These are phyloP conservation scores for Hippophae rhamnoides DNA, from an alignment of 306 rosid genomes.

Conservation along the genomic window DNA sequence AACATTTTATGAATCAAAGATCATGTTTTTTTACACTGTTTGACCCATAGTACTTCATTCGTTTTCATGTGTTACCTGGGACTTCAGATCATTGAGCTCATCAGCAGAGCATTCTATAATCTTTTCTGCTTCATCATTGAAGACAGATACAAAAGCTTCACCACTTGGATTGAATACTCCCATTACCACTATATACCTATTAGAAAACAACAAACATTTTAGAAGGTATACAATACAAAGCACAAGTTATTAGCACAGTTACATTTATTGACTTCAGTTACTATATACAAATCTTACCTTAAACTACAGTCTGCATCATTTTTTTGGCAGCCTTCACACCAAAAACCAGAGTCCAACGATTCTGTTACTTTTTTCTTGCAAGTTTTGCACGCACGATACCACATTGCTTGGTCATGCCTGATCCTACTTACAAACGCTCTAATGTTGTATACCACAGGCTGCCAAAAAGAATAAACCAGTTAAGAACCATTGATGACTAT, in stretches of 20 bases:
- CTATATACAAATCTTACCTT: constrained; percentile 29
- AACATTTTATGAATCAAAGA: background rate
- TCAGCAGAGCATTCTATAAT: constrained; percentile 82
- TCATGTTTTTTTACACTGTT: background rate
- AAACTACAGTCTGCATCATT: constrained; percentile 55
- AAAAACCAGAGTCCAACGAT: constrained; percentile 55
- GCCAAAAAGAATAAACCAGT: constrained; percentile 14
- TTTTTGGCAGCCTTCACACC: constrained; percentile 95
- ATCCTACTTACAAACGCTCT: constrained; percentile 58
- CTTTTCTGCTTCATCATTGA: constrained; percentile 69
- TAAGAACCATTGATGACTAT: background rate
- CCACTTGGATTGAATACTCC: constrained; percentile 54
- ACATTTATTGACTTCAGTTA: background rate
- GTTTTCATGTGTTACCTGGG: constrained; percentile 34
- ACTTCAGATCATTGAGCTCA: constrained; percentile 51
- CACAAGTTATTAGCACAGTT: background rate
- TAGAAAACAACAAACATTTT: background rate
- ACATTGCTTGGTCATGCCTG: constrained; percentile 80
- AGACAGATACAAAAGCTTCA: constrained; percentile 48
- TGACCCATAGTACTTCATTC: too few relatives aligned
- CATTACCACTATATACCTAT: constrained; percentile 57
- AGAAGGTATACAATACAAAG: background rate
- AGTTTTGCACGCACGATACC: constrained; percentile 83
- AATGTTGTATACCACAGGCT: constrained; percentile 66
- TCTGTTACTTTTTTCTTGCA: constrained; percentile 89